A percentile compares a stretch with the other conserved stretches of the same genome.
These are phyloP conservation scores for Barnettozyma populi DNA, from an alignment of 805 yeast genomes.

Conservation along the genomic window DNA sequence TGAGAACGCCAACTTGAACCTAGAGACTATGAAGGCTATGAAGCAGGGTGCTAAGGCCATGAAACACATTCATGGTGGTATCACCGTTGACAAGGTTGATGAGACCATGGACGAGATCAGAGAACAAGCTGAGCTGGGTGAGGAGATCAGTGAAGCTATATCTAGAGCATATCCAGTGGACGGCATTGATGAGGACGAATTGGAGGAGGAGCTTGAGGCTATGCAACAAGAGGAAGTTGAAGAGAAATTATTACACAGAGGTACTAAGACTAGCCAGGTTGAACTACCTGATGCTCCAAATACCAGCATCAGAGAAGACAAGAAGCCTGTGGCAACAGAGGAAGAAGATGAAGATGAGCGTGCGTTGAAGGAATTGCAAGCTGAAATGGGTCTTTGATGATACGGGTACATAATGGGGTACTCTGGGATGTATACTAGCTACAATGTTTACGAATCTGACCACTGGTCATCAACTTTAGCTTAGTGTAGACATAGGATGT, in stretches of 20 bases:
- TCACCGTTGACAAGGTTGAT: conserved; percentile 94
- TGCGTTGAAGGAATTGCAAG: conserved; percentile 75
- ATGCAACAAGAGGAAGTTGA: conserved; percentile 23
- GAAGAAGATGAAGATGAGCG: conserved; percentile 86
- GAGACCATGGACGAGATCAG: conserved; percentile 97
- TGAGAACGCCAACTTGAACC: conserved; percentile 91
- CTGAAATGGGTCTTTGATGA: conserved; percentile 72
- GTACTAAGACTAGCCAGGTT: conserved; percentile 22
- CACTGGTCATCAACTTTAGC: background rate
- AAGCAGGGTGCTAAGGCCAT: conserved; percentile 95
- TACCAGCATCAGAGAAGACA: conserved; percentile 26
- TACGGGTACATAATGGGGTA: background rate
- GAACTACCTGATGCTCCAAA: conserved; percentile 44
- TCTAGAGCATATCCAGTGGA: conserved; percentile 88
- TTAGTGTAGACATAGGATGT: background rate
- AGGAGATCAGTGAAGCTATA: conserved; percentile 93
- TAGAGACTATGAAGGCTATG: conserved; percentile 98
- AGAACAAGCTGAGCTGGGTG: conserved; percentile 92
- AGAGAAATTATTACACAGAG: conserved; percentile 45
- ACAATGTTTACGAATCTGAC: conserved; percentile 2
- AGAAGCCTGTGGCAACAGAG: conserved; percentile 38
- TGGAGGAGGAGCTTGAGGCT: conserved; percentile 13
- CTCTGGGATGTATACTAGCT: background rate
- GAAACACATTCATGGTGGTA: conserved; percentile 92
- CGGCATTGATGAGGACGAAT: conserved; percentile 35